Conservation (phyloP, 805 yeast genomes). For the Danielozyma ontarioensis region DNA sequence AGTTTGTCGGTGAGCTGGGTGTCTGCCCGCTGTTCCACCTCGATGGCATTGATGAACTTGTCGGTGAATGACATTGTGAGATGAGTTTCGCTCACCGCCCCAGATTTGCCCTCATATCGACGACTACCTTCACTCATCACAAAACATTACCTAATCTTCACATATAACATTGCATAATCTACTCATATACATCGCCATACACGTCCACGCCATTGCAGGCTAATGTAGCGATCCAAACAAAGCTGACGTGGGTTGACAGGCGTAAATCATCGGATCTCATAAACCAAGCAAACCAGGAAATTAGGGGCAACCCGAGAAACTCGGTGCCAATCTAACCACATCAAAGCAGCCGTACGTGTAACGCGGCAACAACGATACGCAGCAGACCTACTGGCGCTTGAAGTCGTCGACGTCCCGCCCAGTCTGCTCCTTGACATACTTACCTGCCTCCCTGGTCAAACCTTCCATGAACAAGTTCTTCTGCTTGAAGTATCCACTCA, state of each 20-base stretch:
- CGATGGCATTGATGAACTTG: slow-evolving; percentile 28
- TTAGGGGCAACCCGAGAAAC: too few relatives aligned
- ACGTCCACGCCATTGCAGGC: too few relatives aligned
- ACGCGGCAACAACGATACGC: too few relatives aligned
- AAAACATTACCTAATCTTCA: background rate
- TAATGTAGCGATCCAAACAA: too few relatives aligned
- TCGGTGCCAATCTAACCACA: too few relatives aligned
- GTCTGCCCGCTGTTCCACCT: slow-evolving; percentile 34
- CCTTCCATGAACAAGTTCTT: slow-evolving; percentile 32
- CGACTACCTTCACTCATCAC: background rate
- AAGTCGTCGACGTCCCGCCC: background rate
- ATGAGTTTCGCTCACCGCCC: background rate
- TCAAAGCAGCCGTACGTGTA: too few relatives aligned
- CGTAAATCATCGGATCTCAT: too few relatives aligned
- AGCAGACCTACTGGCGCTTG: too few relatives aligned
- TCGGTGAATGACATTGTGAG: too few relatives aligned
- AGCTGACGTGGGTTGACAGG: too few relatives aligned
- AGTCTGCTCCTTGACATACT: slow-evolving; percentile 21
- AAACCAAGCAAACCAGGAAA: too few relatives aligned
- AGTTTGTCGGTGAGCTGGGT: slow-evolving; percentile 26
- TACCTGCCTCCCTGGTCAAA: slow-evolving; percentile 26
- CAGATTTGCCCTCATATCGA: background rate
- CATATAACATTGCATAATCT: background rate
- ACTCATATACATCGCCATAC: background rate
- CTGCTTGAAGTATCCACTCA: slow-evolving; percentile 49